A percentile compares a stretch with the other conserved stretches of the same genome.
Evolutionary conservation across 257 asterid species (phyloP).

Genomic region (Jacaranda copaia): DNA sequence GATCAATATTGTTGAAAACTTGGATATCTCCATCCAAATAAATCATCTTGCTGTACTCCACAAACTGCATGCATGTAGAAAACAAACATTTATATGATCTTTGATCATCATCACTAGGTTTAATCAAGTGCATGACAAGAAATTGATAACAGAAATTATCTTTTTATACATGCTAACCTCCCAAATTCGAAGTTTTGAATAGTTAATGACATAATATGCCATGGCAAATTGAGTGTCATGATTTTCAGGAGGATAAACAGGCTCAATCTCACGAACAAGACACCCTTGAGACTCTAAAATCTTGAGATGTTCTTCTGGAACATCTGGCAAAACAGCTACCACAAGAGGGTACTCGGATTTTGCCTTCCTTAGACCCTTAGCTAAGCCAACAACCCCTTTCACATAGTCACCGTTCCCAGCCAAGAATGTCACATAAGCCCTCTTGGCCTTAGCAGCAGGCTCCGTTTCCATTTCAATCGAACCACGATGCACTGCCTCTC

Average conservation of each 20-base stretch:
- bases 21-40: conserved; percentile 50
- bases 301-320: conserved; percentile 44
- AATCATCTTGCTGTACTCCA: conserved; percentile 47
- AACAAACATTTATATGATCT: too few relatives aligned
- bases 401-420: conserved; percentile 50
- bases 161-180: conserved; percentile 28
- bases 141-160: neutral
- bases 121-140: too few relatives aligned
- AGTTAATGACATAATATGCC: conserved; percentile 50
- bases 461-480: neutral
- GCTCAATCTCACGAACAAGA: conserved; percentile 43
- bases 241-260: conserved; percentile 43
- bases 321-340: conserved; percentile 46
- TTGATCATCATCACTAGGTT: too few relatives aligned
- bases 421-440: conserved; percentile 49
- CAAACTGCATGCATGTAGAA: conserved; percentile 35
- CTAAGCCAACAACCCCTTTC: conserved; percentile 53
- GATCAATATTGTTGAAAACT: conserved; percentile 43
- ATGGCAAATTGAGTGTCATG: conserved; percentile 41
- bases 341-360: conserved; percentile 40
- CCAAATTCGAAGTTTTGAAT: conserved; percentile 53
- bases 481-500: neutral
- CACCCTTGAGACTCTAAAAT: conserved; percentile 44
- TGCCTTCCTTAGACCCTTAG: conserved; percentile 50
- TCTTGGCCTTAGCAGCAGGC: neutral